These are phyloP conservation scores for Trichoderma guizhouense DNA, from an alignment of 2,329 filamentous ascomycete species.

Conservation along the genomic window DNA sequence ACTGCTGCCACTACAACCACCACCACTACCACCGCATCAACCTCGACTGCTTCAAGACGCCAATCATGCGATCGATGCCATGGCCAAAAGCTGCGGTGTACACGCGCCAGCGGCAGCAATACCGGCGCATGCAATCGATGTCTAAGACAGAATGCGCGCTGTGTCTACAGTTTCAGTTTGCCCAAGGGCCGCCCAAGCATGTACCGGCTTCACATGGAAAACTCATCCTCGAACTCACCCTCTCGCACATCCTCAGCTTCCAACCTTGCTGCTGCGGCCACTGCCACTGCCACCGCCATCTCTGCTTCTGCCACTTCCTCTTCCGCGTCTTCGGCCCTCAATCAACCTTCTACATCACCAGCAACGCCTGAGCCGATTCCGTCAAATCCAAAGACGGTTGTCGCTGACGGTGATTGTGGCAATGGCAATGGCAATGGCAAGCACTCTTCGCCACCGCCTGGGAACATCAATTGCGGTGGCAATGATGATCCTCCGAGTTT, in stretches of 20 bases:
- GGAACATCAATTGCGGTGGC: neutral
- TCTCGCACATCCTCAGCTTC: too few species aligned
- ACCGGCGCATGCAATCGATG: slow-evolving; percentile 5
- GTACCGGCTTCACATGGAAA: neutral
- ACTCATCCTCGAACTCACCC: neutral
- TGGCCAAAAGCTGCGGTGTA: slow-evolving; percentile 14
- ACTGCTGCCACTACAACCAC: neutral
- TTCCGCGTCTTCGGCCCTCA: too few species aligned
- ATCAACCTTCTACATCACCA: neutral
- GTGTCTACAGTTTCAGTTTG: slow-evolving; percentile 1
- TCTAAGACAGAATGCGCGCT: neutral
- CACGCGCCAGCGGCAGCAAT: neutral
- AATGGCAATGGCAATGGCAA: neutral
- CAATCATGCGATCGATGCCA: slow-evolving; percentile 17
- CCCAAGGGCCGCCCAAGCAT: slow-evolving; percentile 14
- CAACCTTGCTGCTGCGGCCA: too few species aligned
- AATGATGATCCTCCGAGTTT: neutral
- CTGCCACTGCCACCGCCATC: too few species aligned
- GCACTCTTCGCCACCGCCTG: neutral
- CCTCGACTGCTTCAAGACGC: neutral
- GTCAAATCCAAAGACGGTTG: neutral
- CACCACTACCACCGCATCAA: neutral
- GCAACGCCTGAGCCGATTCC: neutral
- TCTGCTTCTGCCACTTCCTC: too few species aligned
- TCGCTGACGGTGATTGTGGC: neutral